Evolutionary conservation across 768 basidiomycete species (phyloP), one percentile per base, ranked within the genome.

Genomic region (Trametes cingulata): DNA sequence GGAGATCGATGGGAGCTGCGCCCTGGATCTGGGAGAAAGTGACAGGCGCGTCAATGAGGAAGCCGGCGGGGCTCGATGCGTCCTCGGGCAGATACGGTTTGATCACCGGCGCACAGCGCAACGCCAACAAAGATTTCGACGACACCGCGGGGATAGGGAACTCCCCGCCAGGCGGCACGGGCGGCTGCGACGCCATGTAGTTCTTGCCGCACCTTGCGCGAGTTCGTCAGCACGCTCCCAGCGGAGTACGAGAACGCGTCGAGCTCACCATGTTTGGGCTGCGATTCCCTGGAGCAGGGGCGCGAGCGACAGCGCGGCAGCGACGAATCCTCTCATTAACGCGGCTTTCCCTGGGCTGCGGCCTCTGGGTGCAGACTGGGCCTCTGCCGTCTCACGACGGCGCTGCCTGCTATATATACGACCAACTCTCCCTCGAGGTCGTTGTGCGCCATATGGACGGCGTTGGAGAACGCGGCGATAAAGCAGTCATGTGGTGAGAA

Each of bases 181-280:
- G 69, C 1, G 77, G 72, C 54, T 78, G 69, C 22, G 73, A 72
- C 7, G 71, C 36, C 73, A 77, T 77, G 65, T 71, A 83, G 62
- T 81, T 76, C 68, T 83, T 82, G 41, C 80, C 80, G 46, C 82
- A 83, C 81, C 83, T 83, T 62, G 9, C 13, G 17, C 25, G 17
- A 19, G 42, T 50, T 3, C 17, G 36, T 51, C 55, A 45, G 40
- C 45, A 2, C 6, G 33, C 15, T 43, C 7, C 25, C 22, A 35
- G 45, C 37, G 22, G 9, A 20, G 8, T 9, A 36, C 12, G 24
- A 56, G 29, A 40, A 2, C 2, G 2, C 9, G 20, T 25, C 10
- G 25, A 5, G 25, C 55, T 56, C 22, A 57, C 56, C 56, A 57
- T 41, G 56, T 57, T 22, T 57, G 47, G n/a, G 46, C 56, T 7